Percentiles rank a stretch among this genome's conserved stretches.
These are phyloP conservation scores for Fusarium anthophilum DNA, from an alignment of 2,329 filamentous ascomycete species.

Conservation along the genomic window DNA sequence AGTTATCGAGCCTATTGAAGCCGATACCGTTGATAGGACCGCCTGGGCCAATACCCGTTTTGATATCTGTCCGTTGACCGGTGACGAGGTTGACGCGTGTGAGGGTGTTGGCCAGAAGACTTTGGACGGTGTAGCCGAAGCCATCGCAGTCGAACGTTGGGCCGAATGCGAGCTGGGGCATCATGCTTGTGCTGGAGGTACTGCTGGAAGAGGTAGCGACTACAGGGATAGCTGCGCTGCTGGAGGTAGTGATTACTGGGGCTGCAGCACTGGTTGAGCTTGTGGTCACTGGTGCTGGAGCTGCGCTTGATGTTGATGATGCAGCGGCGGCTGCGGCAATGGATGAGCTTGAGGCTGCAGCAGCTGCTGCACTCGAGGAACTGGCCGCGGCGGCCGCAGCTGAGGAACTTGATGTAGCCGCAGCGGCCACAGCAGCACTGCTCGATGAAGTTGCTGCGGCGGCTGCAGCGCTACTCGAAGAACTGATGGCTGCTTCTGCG, in stretches of 20 bases:
- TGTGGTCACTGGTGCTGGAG: neutral
- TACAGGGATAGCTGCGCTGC: neutral
- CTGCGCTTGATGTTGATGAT: neutral
- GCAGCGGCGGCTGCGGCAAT: neutral
- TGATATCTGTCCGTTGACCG: neutral
- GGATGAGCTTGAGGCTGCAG: neutral
- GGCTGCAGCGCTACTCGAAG: too few species aligned
- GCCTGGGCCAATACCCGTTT: neutral
- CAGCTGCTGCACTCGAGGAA: neutral
- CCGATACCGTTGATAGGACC: conserved; percentile 27
- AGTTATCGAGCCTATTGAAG: conserved; percentile 35
- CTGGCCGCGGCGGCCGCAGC: neutral
- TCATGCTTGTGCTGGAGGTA: neutral
- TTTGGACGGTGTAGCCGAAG: conserved; percentile 15
- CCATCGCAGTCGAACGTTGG: conserved; percentile 28
- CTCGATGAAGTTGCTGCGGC: neutral
- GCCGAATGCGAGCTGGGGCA: neutral
- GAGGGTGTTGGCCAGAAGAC: neutral
- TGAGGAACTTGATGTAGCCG: neutral
- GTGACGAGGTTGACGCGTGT: conserved; percentile 11
- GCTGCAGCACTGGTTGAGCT: neutral
- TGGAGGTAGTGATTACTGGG: neutral
- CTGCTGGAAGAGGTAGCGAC: neutral
- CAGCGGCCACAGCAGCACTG: neutral
- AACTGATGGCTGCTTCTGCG: too few species aligned